Conservation (phyloP, 2,329 filamentous ascomycete species). For the Tolypocladium inflatum region DNA sequence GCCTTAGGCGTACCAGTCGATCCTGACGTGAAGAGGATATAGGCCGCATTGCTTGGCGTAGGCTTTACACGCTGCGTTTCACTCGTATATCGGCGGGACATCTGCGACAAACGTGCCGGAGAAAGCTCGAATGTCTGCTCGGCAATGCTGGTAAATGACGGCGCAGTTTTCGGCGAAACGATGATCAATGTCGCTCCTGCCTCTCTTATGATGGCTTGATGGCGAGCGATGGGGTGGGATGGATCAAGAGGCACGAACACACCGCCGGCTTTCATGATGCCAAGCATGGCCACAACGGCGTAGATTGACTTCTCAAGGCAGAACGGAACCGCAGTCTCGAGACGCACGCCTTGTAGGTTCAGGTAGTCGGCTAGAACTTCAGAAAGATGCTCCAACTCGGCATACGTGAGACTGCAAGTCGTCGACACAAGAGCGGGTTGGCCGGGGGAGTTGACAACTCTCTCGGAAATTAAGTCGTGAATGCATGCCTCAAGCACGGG, state of each 20-base stretch:
- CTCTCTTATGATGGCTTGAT: neutral
- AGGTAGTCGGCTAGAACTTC: conserved; percentile 3
- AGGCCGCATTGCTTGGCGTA: neutral
- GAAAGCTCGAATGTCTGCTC: too few relatives aligned
- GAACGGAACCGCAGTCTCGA: neutral
- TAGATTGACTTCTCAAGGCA: neutral
- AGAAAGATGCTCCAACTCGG: conserved; percentile 14
- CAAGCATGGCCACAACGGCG: conserved; percentile 6
- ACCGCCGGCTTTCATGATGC: conserved; percentile 7
- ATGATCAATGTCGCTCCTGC: neutral
- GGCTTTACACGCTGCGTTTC: neutral
- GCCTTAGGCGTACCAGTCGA: neutral
- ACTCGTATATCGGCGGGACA: too few relatives aligned
- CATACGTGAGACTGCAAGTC: conserved; percentile 11
- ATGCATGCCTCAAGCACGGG: neutral
- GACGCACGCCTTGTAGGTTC: conserved; percentile 8
- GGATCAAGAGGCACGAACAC: conserved; percentile 5
- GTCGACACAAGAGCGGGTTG: too few relatives aligned
- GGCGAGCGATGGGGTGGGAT: neutral
- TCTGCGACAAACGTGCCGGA: too few relatives aligned
- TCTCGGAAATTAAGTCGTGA: conserved; percentile 14
- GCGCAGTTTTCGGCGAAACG: neutral
- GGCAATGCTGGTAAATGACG: neutral
- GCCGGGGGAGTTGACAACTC: too few relatives aligned
- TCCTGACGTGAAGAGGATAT: neutral